Base-by-base conservation (phyloP, 805 yeast species). In the Candida mattraensis region DNA sequence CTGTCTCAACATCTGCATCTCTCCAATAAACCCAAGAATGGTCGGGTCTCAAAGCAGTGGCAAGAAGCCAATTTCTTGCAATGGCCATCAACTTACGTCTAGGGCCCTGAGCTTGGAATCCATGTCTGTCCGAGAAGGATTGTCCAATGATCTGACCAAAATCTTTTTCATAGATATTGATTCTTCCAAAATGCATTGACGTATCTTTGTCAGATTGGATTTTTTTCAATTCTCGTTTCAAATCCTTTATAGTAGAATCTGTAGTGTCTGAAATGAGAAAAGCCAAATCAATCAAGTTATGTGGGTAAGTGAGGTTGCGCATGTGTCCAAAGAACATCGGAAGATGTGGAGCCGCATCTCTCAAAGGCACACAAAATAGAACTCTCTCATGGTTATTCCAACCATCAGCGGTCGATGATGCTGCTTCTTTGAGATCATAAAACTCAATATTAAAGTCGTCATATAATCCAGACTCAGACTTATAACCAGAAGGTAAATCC, bases 11-110 rank as follows among this genome's bases (percentile, higher is more conserved):
- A 61, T 88, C 96, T 9, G 89, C 94, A 66, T 88, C 96, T 63
- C 97, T 74, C 97, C 97, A 88, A 60, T 88, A 87, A 5, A 88
- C 96, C 84, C 89, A 87, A 2, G 94, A 76, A 58, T 88, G 97
- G 58, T 88, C 81, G 0, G 97, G 96, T 55, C 80, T 78, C 34
- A 88, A 61, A 1, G 95, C 91, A 2, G 84, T 85, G 1, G 88
- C 67, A 58, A 87, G 74, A 36, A 89, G 66, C 97, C 97, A 88
- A 60, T 88, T 88, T 58, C 97, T 72, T 5, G 96, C 96, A 41
- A 89, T 73, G 5, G 93, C 96, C 97, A 88, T 88, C 43, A 86
- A 70, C 60, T 88, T 88, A 54, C 97, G 72, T 58, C 97, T 72
- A 31, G 91, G 91, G 9, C 95, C 96, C 60, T 88, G 97, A 1